Conservation (phyloP, 2,329 filamentous ascomycete genomes). For the Dactylonectria macrodidyma region DNA sequence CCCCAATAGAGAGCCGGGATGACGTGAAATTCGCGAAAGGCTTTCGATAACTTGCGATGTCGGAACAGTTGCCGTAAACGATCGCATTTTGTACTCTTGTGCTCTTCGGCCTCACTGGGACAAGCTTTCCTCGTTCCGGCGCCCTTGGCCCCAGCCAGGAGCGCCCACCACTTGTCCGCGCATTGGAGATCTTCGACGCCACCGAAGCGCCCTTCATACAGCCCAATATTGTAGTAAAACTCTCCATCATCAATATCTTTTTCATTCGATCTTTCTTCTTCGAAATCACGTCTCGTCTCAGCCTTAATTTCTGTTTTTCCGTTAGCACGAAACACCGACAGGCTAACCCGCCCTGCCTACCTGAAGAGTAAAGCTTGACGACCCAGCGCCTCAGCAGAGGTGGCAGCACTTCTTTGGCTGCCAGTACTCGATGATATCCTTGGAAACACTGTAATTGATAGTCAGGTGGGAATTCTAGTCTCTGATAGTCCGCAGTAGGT, state of each 20-base stretch:
- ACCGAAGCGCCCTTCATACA: not conserved
- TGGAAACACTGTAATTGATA: not conserved
- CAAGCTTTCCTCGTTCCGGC: not conserved
- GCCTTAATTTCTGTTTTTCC: not conserved
- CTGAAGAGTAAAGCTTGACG: not conserved
- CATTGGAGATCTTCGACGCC: not conserved
- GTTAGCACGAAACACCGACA: not conserved
- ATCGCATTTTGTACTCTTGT: constrained; percentile 2
- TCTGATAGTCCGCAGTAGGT: not conserved
- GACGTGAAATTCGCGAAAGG: not conserved
- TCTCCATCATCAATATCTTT: constrained; percentile 4
- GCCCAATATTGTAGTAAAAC: constrained; percentile 3
- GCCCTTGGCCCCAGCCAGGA: not conserved
- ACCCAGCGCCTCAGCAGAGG: not conserved
- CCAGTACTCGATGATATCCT: not conserved
- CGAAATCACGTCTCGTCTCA: not conserved
- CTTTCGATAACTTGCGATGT: not conserved
- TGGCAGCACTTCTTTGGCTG: not conserved
- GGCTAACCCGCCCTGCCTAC: too few relatives aligned
- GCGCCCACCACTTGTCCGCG: not conserved
- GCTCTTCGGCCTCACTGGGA: not conserved
- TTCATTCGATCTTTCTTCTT: constrained; percentile 1
- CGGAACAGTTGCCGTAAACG: constrained; percentile 2
- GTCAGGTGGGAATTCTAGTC: not conserved
- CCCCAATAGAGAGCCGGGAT: not conserved